Percentiles rank a stretch among this genome's conserved stretches.
phyloP scores from a whole-genome alignment of 768 basidiomycete genomes.

The Russula virescens region DNA sequence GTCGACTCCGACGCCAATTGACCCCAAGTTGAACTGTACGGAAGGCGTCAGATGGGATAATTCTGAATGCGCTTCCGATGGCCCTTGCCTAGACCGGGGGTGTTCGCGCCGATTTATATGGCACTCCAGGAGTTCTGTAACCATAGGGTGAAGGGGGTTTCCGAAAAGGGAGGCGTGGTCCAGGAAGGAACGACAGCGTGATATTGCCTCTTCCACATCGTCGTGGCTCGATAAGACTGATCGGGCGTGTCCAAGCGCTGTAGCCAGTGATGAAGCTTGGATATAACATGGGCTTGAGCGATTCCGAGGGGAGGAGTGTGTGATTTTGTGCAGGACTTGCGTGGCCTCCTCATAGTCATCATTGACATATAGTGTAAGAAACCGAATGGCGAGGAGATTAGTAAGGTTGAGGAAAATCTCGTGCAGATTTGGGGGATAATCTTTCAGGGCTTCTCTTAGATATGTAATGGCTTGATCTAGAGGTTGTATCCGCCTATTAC shows the following conservation, averaged over 20 bases:
- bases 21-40: no score
- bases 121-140: neutral
- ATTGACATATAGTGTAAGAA: neutral
- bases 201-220: neutral
- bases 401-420: neutral
- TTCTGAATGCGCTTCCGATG: neutral
- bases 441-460: neutral
- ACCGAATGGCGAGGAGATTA: neutral
- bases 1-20: no score
- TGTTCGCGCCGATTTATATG: no score
- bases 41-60: neutral
- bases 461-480: neutral
- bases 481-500: neutral
- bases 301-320: neutral
- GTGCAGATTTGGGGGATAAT: neutral
- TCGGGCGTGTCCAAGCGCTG: neutral
- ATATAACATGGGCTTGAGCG: neutral
- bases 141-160: neutral
- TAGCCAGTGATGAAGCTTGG: neutral
- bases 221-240: neutral
- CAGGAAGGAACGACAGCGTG: neutral
- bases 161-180: neutral
- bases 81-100: neutral
- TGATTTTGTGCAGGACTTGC: neutral
- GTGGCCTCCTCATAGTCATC: neutral